Base-by-base conservation (phyloP, 805 yeast species). In the Lipomyces yamadae region DNA sequence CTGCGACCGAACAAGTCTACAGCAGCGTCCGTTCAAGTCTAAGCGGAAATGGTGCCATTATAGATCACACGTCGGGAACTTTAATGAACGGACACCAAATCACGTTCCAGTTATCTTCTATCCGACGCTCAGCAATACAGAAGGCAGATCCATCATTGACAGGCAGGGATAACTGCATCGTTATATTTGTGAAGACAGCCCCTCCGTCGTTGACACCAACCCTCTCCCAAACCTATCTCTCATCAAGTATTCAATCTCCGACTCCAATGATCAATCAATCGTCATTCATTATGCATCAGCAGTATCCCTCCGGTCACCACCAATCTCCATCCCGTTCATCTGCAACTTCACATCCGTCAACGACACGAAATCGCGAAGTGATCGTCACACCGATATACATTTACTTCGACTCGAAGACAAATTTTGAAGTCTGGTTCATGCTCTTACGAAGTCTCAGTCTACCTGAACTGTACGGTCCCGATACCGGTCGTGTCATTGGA, bases 401-500 rank as follows among this genome's bases (percentile, higher is more conserved):
- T 13, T 61, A 37, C 10, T 68, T 67, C 34, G 71, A 67, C 24
- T 58, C 65, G 33, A 30, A 33, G n/a, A 59, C 60, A 0, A 53
- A 39, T 6, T 58, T 60, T 42, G 70, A 68, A 35, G 71, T 68
- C 7, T 68, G 71, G 71, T 68, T 61, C 58, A 64, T 63, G 13
- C 60, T 68, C 10, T 32, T 68, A 10, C 60, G 68, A n/a, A 59
- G 67, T 34, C 59, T 68, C 50, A 56, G 68, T 24, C 39, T 68
- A 10, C 71, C 71, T 10, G 71, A 68, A 37, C 56, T 65, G 1
- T 68, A 66, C 58, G 71, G 71, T 18, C 70, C 71, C 18, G 71
- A 68, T 29, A 63, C 62, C 3, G 71, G 70, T 2, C 33, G 39
- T 10, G 68, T 61, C 30, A 4, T 10, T 35, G 70, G 70, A 3